Percentiles rank a stretch among this genome's conserved stretches.
Conservation (phyloP, 2,329 filamentous ascomycete genomes). For the Diplocarpon mali region DNA sequence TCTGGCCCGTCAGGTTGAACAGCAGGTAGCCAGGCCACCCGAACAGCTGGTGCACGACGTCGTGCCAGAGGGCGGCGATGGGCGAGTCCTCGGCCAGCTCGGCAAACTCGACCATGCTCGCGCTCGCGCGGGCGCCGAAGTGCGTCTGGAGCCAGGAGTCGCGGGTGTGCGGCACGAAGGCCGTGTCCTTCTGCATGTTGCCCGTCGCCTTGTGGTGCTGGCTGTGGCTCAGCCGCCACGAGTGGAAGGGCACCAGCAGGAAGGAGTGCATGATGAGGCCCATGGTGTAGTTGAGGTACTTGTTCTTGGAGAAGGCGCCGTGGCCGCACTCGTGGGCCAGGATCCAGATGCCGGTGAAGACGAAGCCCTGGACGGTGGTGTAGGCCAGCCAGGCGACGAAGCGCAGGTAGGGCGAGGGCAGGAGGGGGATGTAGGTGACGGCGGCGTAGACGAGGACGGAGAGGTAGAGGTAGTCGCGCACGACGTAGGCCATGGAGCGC, state of each 20-base stretch:
- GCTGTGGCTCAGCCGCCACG: conserved; percentile 60
- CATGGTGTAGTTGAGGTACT: conserved; percentile 47
- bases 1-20: conserved; percentile 37
- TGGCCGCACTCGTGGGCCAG: conserved; percentile 64
- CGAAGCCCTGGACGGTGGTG: conserved; percentile 53
- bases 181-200: conserved; percentile 57
- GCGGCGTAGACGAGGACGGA: conserved; percentile 34
- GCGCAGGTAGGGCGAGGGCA: conserved; percentile 33
- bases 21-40: conserved; percentile 56
- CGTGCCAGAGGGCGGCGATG: conserved; percentile 39
- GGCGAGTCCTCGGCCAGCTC: conserved; percentile 55
- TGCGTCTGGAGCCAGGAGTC: conserved; percentile 24
- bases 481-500: conserved; percentile 45
- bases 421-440: conserved; percentile 43
- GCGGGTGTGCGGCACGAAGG: conserved; percentile 44
- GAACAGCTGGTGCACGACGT: conserved; percentile 51
- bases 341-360: conserved; percentile 62
- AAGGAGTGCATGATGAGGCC: conserved; percentile 56
- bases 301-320: conserved; percentile 51
- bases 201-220: conserved; percentile 60
- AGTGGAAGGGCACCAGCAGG: conserved; percentile 60
- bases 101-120: conserved; percentile 30
- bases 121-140: conserved; percentile 22
- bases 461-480: conserved; percentile 44
- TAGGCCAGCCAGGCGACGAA: conserved; percentile 46